Evolutionary conservation across 768 basidiomycete genomes (phyloP), one percentile per base, ranked within the genome.

Genomic region (Tricholomella constricta): DNA sequence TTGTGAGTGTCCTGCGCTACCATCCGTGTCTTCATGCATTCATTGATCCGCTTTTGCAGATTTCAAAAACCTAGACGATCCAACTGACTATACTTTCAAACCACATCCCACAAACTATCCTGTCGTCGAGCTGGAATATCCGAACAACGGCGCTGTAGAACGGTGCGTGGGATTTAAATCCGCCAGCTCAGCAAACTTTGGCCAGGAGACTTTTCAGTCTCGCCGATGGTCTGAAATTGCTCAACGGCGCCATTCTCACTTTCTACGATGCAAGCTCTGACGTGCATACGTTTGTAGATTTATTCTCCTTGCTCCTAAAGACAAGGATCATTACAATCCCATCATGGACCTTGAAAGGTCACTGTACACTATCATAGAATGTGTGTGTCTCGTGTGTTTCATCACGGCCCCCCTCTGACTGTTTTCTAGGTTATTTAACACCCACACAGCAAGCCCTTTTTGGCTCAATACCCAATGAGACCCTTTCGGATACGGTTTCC

Each of bases 321-420:
- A 94, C 74, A 84, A 84, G 59, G 90, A 94, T 60, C 89, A 92
- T 59, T 94, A 92, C 69, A 88, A 89, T 65, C 91, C 91, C 12
- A 86, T 94, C 51, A 79, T 86, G 76, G 88, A 88, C 63, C 73
- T 94, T 29, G 87, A 90, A 71, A 76, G 78, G 54, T 79, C 85
- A 10, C 69, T 94, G 25, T 78, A 85, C 66, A 83, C 83, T 44
- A 91, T 93, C 41, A 70, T 91, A 53, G 81, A 89, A 69, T 79
- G 89, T 88, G 52, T 27, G 81, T 65, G 20, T 14, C 32, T 19
- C 41, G 35, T 31, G 47, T 5, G 47, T 5, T 17, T 42, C 19
- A 20, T 51, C 35, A 51, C 48, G 62, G 11, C 65, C 54, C 22
- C 35, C 47, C 14, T 22, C 34, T 43, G 9, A 45, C 43, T 25